These are phyloP conservation scores for Agarophyton chilense DNA, from an alignment of 23 red algal species.

Conservation along the genomic window DNA sequence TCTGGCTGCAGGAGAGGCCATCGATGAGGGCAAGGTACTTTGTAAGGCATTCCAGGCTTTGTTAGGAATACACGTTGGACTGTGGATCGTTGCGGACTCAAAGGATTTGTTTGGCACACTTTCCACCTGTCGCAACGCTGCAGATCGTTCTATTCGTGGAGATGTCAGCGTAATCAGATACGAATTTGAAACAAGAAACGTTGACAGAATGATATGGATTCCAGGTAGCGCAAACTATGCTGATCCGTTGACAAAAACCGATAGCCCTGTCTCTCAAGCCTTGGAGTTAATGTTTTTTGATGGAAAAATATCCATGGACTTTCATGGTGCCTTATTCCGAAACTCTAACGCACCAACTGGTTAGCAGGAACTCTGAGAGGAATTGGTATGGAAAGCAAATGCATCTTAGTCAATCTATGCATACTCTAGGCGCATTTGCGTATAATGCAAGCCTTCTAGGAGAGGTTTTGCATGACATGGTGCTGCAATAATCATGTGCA, in stretches of 20 bases:
- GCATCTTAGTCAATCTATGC: not conserved
- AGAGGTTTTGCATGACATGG: no score
- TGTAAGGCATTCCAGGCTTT: not conserved
- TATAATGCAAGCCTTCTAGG: no score
- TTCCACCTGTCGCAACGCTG: not conserved
- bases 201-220: constrained; percentile 38
- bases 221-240: not conserved
- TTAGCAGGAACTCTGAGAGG: not conserved
- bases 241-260: constrained; percentile 19
- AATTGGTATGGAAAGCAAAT: not conserved
- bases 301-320: constrained; percentile 13
- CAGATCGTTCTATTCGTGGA: constrained; percentile 15
- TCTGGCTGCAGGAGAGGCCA: constrained; percentile 20
- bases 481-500: no score
- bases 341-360: not conserved
- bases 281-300: not conserved
- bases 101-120: constrained; percentile 11
- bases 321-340: not conserved
- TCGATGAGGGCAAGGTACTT: constrained; percentile 29
- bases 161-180: constrained; percentile 4
- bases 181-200: constrained; percentile 35
- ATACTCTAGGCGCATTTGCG: no score
- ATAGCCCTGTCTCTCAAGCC: not conserved
- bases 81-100: constrained; percentile 19
- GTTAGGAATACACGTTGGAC: not conserved